Evolutionary conservation across 208 protist species (phyloP).

Genomic region (Naegleria fowleri): DNA sequence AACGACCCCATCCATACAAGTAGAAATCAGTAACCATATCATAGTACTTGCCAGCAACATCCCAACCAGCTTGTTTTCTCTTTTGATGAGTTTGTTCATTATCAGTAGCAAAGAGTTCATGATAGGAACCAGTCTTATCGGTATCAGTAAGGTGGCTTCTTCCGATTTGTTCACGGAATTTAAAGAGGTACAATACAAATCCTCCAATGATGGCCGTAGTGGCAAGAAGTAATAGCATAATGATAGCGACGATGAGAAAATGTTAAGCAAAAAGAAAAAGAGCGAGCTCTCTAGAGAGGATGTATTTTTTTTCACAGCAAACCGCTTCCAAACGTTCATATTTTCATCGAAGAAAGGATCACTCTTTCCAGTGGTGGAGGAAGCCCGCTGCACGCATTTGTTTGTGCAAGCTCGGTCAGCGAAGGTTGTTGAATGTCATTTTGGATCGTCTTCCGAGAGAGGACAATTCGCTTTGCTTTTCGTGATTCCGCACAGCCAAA

Average conservation of each 20-base stretch:
- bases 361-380: no score
- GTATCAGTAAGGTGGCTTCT: not conserved
- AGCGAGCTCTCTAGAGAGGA: no score
- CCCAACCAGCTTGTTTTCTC: not conserved
- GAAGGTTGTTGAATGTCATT: no score
- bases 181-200: not conserved
- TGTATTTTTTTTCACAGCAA: no score
- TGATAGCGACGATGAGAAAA: not conserved
- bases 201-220: not conserved
- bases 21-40: conserved; percentile 94
- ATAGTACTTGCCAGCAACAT: conserved; percentile 86
- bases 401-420: no score
- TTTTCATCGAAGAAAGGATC: no score
- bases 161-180: not conserved
- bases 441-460: no score
- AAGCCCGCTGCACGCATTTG: no score
- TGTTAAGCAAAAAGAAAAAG: no score
- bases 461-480: no score
- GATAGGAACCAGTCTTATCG: not conserved
- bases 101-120: not conserved
- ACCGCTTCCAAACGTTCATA: no score
- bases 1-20: conserved; percentile 91
- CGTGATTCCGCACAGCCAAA: no score
- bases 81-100: not conserved
- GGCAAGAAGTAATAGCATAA: not conserved